Base-by-base conservation (phyloP, 305 asterid genomes). In the Euphrasia arctica region DNA sequence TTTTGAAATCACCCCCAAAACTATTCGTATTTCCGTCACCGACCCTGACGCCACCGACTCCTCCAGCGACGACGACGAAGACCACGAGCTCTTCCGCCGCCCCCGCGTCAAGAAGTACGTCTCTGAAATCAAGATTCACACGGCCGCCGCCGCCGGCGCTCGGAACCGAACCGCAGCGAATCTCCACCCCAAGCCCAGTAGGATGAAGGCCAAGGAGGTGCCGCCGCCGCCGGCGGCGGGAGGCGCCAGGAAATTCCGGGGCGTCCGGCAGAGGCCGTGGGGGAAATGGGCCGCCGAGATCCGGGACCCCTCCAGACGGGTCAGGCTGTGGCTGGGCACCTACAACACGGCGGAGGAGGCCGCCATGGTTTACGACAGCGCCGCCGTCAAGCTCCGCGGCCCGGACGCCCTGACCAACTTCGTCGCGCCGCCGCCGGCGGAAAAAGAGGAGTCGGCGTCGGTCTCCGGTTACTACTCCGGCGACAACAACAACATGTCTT, bases 271-370 rank as follows among this genome's bases (percentile, higher is more conserved):
- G 58, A 71, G 95, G 70, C 91, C 91, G 0, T 87, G 95, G 95
- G 91, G 89, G 0, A 87, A 82, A 36, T 87, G 89, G 91, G 91
- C 91, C 0, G 91, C 91, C 4, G 91, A 86, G 65, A 86, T 86
- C 43, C 70, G 91, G 15, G 95, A 84, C 81, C 95, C 95, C 0
- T 54, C 68, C 0, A 74, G 67, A 28, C 74, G 79, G 27, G 80
- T 80, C 1, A 45, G 95, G 64, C 80, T 84, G 0, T 87, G 95
- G 95, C 54, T 87, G 72, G 95, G 95, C 0, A 87, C 95, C 14
- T 87, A 84, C 13, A 73, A 83, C 14, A 85, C 92, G 0, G 89
- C 92, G 1, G 89, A 82, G 25, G 95, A 82, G 61, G 91, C 95
- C 0, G 95, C 91, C 0, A 84, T 80, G 89, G 91, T 84, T 25